Evolutionary conservation across 352 stramenopile species (phyloP), one percentile per base, ranked within the genome.

Genomic region (Pythium dissimile): DNA sequence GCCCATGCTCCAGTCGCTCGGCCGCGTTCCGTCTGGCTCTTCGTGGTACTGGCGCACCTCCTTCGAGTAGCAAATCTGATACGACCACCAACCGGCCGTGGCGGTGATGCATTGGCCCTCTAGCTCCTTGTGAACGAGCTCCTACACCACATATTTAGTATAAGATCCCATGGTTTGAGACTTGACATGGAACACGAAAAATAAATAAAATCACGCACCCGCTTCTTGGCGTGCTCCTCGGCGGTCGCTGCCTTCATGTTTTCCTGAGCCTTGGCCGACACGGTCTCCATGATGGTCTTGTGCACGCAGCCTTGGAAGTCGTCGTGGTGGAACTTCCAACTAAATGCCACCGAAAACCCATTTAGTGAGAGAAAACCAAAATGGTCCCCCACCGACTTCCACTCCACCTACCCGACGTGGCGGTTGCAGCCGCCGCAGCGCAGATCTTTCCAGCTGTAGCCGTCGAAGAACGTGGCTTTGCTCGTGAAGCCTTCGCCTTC

Each of bases 1-100:
- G 5, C 85, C 85, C 79, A 94, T 90, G 55, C 85, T 94, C 85
- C 85, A 94, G 53, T 94, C 82, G 43, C 67, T 89, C 20, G 80
- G 60, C 16, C 80, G 80, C 13, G 70, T 80, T 21, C 83, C 82
- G 45, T 92, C 85, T 0, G 66, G 31, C 47, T 94, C 85, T 66
- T 92, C 63, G 65, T 94, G 85, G 54, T 71, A 94, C 59, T 94
- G 85, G 2, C 80, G 83, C 30, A 94, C 81, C 49, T 94, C 85
- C 43, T 82, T 74, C 51, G 73, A 64, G 70, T 92, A 92, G 71
- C 83, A 94, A 2, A 92, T 55, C 54, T 92, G 66, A 58, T 94
- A 94, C n/a, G 80, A 84, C 85, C 85, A 94, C 85, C 85, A 94
- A 6, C 80, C 83, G 18, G 72, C 63, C 24, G 64, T 71, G 34